Base-by-base conservation (phyloP, 2,329 filamentous ascomycete species). In the Peltaster fructicola region DNA sequence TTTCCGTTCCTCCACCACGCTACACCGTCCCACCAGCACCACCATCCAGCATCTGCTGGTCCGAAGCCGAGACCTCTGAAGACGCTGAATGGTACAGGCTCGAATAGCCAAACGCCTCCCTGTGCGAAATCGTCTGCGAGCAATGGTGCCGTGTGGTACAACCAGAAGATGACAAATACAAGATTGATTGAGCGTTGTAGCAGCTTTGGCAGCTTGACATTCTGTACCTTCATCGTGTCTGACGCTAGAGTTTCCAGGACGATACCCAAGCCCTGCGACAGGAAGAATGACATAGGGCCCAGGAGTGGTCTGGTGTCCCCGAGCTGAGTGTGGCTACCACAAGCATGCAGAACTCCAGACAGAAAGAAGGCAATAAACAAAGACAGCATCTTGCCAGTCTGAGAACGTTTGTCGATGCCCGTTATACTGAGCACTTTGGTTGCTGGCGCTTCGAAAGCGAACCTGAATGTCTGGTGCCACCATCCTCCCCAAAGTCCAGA, bases 401-500 rank as follows among this genome's bases (percentile, higher is more conserved):
- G 6, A 50, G 45, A 28, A 7, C 37, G 45, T 14, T 35, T 39
- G 4, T 53, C 33, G 29, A 53, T 31, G 0, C 41, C 33, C 3
- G 51, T 14, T 0, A 26, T 4, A 8, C 40, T 31, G 13, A 53
- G 36, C 1, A 74, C 38, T 39, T 56, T 65, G 2, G 48, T 49
- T 0, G 62, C 54, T 0, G 74, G 73, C 4, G 69, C 63, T 18
- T 65, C 52, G 42, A 85, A 82, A 3, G 67, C 69, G 27, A 70
- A 63, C 1, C 82, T 74, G 53, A 92, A 90, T 3, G 74, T 73
- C 51, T 93, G 84, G 48, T 95, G 85, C 85, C 85, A 93, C 63
- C 71, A 85, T 12, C 59, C 61, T 21, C 77, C 73, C 85, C 85
- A 95, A 52, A 74, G 76, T 1, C 82, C 84, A 1, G 66, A 62